phyloP scores from a whole-genome alignment of 352 stramenopile genomes.

The Phytopythium oedochilum region DNA sequence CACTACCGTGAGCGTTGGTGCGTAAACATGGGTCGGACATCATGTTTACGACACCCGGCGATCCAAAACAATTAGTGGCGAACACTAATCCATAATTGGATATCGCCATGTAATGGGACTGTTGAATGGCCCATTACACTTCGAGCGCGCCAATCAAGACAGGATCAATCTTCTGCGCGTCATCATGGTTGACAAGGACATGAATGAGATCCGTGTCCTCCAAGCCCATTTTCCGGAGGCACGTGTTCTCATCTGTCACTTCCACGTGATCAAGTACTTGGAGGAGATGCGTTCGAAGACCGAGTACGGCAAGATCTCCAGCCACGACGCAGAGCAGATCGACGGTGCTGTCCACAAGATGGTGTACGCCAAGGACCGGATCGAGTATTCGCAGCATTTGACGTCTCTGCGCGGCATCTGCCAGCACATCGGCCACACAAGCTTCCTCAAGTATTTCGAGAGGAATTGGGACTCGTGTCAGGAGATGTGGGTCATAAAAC shows the following conservation, averaged over 20 bases:
- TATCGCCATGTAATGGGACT: no score
- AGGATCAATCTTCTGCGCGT: conserved; percentile 3
- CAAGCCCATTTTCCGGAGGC: conserved; percentile 5
- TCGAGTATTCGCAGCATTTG: conserved; percentile 6
- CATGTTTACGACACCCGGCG: no score
- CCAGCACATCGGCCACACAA: neutral
- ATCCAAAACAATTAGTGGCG: no score
- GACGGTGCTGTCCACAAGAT: conserved; percentile 8
- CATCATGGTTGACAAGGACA: conserved; percentile 23
- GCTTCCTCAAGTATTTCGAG: conserved; percentile 17
- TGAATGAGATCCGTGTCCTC: conserved; percentile 22
- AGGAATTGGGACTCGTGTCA: conserved; percentile 15
- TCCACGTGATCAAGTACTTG: conserved; percentile 21
- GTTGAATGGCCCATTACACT: conserved; percentile 7
- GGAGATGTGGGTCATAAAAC: conserved; percentile 20
- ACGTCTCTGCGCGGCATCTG: neutral
- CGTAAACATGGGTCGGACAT: no score
- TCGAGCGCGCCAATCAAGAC: conserved; percentile 9
- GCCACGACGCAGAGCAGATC: neutral
- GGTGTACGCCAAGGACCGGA: conserved; percentile 1
- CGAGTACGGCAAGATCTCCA: conserved; percentile 12
- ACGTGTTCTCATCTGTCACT: conserved; percentile 15
- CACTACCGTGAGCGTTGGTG: no score
- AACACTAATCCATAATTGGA: no score
- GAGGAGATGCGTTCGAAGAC: conserved; percentile 3